Base-by-base conservation (phyloP, 495 filamentous ascomycete species). In the Trichoderma asperelloides region DNA sequence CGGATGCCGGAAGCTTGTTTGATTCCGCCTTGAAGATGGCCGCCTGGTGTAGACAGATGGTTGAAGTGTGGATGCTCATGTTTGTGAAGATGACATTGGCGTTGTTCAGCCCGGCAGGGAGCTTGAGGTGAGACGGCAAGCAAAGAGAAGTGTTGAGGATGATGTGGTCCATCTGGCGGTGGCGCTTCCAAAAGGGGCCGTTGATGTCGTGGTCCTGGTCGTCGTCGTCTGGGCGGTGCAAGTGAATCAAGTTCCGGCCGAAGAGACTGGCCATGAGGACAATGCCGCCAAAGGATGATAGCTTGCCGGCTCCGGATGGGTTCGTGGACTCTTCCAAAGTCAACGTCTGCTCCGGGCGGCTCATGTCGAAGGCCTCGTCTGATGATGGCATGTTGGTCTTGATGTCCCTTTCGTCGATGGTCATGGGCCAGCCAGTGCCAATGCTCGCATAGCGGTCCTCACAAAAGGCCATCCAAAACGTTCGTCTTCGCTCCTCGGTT, bases 1-100 rank as follows among this genome's bases (percentile, higher is more conserved):
- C 89, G 30, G 86, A 86, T 12, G 86, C 80, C 4, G 93, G 86
- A 71, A 97, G 81, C 65, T 85, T 83, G 75, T 98, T 89, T 76
- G 91, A 94, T 70, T 97, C 93, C 0, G 95, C 92, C 75, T 97
- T 98, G 83, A 92, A 97, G 23, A 98, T 97, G 23, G 95, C 96
- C 8, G 96, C 96, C 75, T 99, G 95, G 74, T 99, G 95, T 8
- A 98, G 84, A 76, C 96, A 98, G 55, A 99, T 98, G 2, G 92
- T 95, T 1, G 93, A 96, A 0, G 95, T 96, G 73, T 98, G 95
- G 41, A 98, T 92, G 72, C 89, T 91, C 91, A 98, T 97, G 69
- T 98, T 98, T 40, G 91, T 88, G 72, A 97, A 98, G 23, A 99
- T 87, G 64, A 96, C 87, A 71, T 97, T 99, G 9, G 92, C 81